Conservation (phyloP, 2,329 filamentous ascomycete species). For the Ophiostoma sp. region DNA sequence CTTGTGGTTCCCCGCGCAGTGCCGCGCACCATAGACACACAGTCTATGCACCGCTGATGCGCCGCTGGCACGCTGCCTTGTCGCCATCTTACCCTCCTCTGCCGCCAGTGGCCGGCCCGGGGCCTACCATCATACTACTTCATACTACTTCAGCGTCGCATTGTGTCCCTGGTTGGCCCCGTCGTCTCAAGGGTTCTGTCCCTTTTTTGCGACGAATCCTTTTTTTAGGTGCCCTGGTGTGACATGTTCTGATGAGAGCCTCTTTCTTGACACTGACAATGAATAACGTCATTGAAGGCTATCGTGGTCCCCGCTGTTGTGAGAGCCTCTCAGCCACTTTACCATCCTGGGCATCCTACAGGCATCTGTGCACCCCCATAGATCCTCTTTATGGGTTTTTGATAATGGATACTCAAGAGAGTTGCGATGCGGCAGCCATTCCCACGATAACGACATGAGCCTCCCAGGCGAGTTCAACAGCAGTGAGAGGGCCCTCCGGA, state of each 20-base stretch:
- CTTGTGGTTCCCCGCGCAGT: neutral
- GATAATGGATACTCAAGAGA: neutral
- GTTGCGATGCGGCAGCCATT: neutral
- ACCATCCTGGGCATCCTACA: neutral
- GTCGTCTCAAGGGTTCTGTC: neutral
- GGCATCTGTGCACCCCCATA: neutral
- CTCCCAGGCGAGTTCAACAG: neutral
- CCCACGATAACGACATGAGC: neutral
- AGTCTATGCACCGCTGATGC: neutral
- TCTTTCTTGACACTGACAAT: neutral
- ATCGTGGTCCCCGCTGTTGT: neutral
- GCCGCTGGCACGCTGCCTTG: neutral
- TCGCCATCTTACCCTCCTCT: neutral
- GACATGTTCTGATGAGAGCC: neutral
- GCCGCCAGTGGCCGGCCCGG: neutral
- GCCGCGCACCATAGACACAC: neutral
- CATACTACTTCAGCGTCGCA: constrained; percentile 6
- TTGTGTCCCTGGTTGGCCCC: neutral
- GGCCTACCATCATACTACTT: constrained; percentile 8
- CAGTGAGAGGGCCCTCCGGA: neutral
- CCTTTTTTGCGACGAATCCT: neutral
- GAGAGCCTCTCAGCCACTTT: neutral
- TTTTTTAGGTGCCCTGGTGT: neutral
- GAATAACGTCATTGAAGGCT: neutral
- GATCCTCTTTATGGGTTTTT: neutral